Conservation (phyloP, 192 early-diverging fungal species). For the Dissophora globulifera region DNA sequence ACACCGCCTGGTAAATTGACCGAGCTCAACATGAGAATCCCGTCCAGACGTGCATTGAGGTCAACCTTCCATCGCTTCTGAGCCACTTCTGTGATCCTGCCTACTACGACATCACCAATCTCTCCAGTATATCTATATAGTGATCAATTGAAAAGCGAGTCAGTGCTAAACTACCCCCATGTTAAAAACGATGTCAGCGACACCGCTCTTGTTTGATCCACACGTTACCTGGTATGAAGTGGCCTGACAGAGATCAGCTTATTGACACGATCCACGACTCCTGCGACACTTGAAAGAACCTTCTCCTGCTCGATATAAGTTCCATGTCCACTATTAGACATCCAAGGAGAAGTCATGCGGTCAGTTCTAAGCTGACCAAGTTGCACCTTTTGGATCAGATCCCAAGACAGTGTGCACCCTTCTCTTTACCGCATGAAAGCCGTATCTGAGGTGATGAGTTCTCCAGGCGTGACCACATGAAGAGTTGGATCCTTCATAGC, state of each 20-base stretch:
- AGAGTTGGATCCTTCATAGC: conserved; percentile 11
- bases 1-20: conserved; percentile 96
- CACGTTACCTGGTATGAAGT: conserved; percentile 83
- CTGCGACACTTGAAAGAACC: conserved; percentile 88
- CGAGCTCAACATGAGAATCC: conserved; percentile 84
- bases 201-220: too few relatives aligned
- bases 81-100: conserved; percentile 90
- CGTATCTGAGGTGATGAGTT: conserved; percentile 76
- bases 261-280: conserved; percentile 94
- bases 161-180: too few relatives aligned
- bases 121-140: conserved; percentile 79
- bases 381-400: too few relatives aligned
- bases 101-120: conserved; percentile 97
- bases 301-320: conserved; percentile 79
- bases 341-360: too few relatives aligned
- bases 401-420: too few relatives aligned
- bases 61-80: conserved; percentile 97
- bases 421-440: conserved; percentile 76
- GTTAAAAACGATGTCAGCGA: too few relatives aligned
- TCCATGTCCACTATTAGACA: conserved; percentile 77
- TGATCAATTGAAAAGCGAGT: not conserved
- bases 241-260: conserved; percentile 93
- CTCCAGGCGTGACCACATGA: conserved; percentile 80
- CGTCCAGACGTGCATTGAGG: conserved; percentile 89
- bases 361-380: too few relatives aligned